Conservation (phyloP, 2,329 filamentous ascomycete genomes). For the Xylaria sp. region DNA sequence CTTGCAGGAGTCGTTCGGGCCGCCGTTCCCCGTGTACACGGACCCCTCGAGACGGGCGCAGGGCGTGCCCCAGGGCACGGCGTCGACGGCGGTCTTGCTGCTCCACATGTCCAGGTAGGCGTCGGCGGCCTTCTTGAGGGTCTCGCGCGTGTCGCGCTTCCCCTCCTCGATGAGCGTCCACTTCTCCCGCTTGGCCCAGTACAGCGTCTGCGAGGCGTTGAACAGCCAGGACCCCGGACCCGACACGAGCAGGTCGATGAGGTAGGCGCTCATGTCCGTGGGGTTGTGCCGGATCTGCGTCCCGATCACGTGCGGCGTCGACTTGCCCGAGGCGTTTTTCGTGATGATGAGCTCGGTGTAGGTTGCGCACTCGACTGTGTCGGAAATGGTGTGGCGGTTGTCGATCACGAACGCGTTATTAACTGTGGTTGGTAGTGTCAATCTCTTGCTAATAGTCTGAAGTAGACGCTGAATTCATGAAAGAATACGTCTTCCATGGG, state of each 20-base stretch:
- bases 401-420: constrained; percentile 35
- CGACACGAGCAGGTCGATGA: constrained; percentile 44
- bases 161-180: constrained; percentile 41
- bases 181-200: constrained; percentile 41
- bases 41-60: constrained; percentile 42
- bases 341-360: constrained; percentile 39
- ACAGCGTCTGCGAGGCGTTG: constrained; percentile 43
- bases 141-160: constrained; percentile 36
- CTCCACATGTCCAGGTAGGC: constrained; percentile 47
- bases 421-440: constrained; percentile 15
- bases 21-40: constrained; percentile 36
- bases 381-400: constrained; percentile 40
- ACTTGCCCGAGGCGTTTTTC: constrained; percentile 26
- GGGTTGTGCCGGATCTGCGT: constrained; percentile 43
- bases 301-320: constrained; percentile 41
- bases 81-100: constrained; percentile 38
- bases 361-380: constrained; percentile 41
- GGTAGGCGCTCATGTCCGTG: constrained; percentile 33
- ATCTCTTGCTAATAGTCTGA: neutral
- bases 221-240: constrained; percentile 46
- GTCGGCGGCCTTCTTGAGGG: constrained; percentile 42
- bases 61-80: constrained; percentile 45
- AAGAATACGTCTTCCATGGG: too few species aligned
- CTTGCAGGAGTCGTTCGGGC: constrained; percentile 38
- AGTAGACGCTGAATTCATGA: too few species aligned